Evolutionary conservation across 2,329 filamentous ascomycete species (phyloP), one percentile per base, ranked within the genome.

Genomic region (Lecanicillium sp.): DNA sequence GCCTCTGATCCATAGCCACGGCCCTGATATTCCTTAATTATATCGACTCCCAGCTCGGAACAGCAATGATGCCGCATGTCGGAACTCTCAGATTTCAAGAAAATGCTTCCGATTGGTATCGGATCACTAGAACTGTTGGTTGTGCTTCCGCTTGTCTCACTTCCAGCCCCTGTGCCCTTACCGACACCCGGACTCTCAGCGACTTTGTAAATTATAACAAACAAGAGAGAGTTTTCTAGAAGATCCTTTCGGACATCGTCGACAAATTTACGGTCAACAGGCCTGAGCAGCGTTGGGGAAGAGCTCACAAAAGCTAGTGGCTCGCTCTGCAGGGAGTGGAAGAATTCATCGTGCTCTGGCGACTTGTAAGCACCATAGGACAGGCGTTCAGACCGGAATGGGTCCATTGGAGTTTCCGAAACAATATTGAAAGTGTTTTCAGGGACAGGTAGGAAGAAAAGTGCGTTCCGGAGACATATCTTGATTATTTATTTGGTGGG

Each of bases 1-100:
- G 63, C 60, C 46, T 70, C 66, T 15, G 45, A 46, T 7, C 67
- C 67, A 38, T 68, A 70, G 0, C 67, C 64, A 16, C 52, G 43
- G 8, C 55, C 52, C 38, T 66, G 60, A 42, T 58, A 56, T 4
- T 37, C 27, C 0, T 51, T 45, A 2, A 57, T 41, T 29, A 68
- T 55, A 18, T 51, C 50, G 29, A 67, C 49, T 9, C 53, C 59
- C n/a, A 68, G 48, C 8, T 32, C 30, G 9, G 38, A 29, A 29
- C 35, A 37, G 15, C 35, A 3, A 14, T 37, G 35, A 18, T 37
- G 35, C 16, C n/a, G 18, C 35, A 37, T 37, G n/a, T 37, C 35
- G 1, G 27, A 29, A 5, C 20, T 19, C 4, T 27, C 15, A 8
- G 35, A 12, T 18, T 18, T 27, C 14, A 37, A 29, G 8, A 29